Conservation (phyloP, 2,329 filamentous ascomycete genomes). For the Neospermospora avenae region DNA sequence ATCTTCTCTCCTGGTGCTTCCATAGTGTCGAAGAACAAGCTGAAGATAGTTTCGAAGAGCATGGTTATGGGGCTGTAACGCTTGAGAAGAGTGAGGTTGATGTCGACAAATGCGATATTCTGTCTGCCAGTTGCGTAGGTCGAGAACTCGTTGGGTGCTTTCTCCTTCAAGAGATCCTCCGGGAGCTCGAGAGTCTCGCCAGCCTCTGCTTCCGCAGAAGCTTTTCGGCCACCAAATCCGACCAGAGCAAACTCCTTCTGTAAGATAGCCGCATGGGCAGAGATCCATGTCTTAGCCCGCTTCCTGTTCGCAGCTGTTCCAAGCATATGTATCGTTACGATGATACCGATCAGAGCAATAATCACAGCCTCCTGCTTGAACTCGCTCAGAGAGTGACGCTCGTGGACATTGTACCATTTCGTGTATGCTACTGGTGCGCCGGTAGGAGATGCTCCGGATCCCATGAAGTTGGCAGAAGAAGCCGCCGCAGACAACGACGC, state of each 20-base stretch:
- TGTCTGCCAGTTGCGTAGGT: slow-evolving; percentile 88
- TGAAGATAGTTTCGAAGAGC: slow-evolving; percentile 63
- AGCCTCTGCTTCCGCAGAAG: slow-evolving; percentile 44
- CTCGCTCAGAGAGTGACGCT: slow-evolving; percentile 78
- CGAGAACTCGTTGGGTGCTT: slow-evolving; percentile 79
- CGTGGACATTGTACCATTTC: slow-evolving; percentile 96
- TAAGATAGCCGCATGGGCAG: slow-evolving; percentile 68
- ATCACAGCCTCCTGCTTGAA: slow-evolving; percentile 87
- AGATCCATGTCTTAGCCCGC: slow-evolving; percentile 78
- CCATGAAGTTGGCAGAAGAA: slow-evolving; percentile 45
- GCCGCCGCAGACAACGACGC: slow-evolving; percentile 44
- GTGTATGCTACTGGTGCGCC: slow-evolving; percentile 66
- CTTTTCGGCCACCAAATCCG: slow-evolving; percentile 64
- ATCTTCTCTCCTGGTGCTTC: slow-evolving; percentile 66
- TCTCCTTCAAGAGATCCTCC: slow-evolving; percentile 73
- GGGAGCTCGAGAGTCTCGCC: slow-evolving; percentile 41
- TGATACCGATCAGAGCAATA: slow-evolving; percentile 67
- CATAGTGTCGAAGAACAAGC: slow-evolving; percentile 79
- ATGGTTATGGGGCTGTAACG: slow-evolving; percentile 32
- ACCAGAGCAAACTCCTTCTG: slow-evolving; percentile 82
- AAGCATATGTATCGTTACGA: slow-evolving; percentile 76
- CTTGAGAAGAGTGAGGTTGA: slow-evolving; percentile 45
- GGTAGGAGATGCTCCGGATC: slow-evolving; percentile 43
- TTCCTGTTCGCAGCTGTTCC: slow-evolving; percentile 76
- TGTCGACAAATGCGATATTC: slow-evolving; percentile 88